Evolutionary conservation across 768 basidiomycete species (phyloP).

Genomic region (Phaffia australis): DNA sequence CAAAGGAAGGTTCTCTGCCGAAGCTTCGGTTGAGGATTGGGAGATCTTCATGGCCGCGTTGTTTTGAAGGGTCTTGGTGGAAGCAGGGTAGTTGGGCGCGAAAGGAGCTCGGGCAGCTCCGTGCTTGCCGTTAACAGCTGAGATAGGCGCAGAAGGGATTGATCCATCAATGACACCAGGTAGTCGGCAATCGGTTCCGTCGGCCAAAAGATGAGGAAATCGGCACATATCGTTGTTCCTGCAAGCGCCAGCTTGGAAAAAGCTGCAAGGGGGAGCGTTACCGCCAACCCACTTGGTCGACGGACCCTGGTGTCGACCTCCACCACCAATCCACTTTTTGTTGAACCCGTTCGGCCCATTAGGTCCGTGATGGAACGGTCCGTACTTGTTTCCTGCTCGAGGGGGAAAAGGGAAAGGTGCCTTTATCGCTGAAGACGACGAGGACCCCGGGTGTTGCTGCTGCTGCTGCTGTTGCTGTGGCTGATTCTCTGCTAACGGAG

Average conservation of each 20-base stretch:
- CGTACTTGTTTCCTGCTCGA: not conserved
- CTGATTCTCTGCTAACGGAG: slow-evolving; percentile 25
- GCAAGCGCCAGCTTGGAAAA: slow-evolving; percentile 13
- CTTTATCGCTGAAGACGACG: not conserved
- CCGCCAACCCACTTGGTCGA: slow-evolving; percentile 21
- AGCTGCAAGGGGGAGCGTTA: slow-evolving; percentile 21
- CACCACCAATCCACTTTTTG: slow-evolving; percentile 18
- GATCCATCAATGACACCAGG: slow-evolving; percentile 38
- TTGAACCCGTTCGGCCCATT: slow-evolving; percentile 4
- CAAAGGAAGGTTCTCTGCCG: slow-evolving; percentile 1
- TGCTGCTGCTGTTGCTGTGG: slow-evolving; percentile 25
- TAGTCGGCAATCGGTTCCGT: slow-evolving; percentile 37
- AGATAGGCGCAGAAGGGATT: slow-evolving; percentile 33
- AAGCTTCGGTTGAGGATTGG: not conserved
- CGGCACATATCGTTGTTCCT: slow-evolving; percentile 36
- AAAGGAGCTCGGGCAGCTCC: slow-evolving; percentile 5
- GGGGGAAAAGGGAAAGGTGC: not conserved
- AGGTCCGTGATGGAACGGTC: slow-evolving; percentile 12
- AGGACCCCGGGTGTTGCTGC: slow-evolving; percentile 18
- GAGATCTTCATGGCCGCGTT: slow-evolving; percentile 5
- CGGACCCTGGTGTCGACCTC: not conserved
- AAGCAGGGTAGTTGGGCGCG: slow-evolving; percentile 6
- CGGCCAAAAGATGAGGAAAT: slow-evolving; percentile 38
- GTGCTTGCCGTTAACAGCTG: slow-evolving; percentile 12
- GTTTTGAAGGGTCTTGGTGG: slow-evolving; percentile 10